Percentiles rank a stretch among this genome's conserved stretches.
phyloP scores from a whole-genome alignment of 2,329 filamentous ascomycete species.

The Akanthomyces uredinophilus region DNA sequence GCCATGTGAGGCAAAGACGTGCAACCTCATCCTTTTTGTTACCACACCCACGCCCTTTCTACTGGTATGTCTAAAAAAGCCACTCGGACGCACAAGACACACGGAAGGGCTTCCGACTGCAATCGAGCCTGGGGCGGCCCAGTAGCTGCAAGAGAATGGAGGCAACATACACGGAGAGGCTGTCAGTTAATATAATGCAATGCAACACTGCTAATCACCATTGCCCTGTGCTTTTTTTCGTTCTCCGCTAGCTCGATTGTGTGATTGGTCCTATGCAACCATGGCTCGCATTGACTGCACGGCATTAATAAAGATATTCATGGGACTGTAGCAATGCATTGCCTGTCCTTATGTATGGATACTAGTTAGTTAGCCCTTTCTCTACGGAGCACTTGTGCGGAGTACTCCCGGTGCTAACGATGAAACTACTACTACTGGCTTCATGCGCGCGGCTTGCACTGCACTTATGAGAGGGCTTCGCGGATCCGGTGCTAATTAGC shows the following conservation, averaged over 20 bases:
- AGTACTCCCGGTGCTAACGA: too few relatives aligned
- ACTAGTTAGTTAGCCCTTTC: too few relatives aligned
- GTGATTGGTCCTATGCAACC: neutral
- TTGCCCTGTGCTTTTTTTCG: neutral
- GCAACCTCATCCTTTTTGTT: too few relatives aligned
- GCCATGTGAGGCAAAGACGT: neutral
- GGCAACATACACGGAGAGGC: neutral
- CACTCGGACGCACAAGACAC: neutral
- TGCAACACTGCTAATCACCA: neutral
- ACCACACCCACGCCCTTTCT: too few relatives aligned
- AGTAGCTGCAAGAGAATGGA: neutral
- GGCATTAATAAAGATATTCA: neutral
- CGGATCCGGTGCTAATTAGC: neutral
- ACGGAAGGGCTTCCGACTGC: neutral
- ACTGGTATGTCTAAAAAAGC: neutral
- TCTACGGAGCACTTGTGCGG: too few relatives aligned
- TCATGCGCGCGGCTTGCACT: neutral
- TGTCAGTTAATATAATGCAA: neutral
- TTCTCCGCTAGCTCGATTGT: neutral
- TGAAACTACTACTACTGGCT: too few relatives aligned
- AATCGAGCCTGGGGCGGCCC: neutral
- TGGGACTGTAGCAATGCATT: neutral
- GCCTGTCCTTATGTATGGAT: neutral
- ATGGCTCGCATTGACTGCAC: constrained; percentile 3
- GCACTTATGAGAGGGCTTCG: neutral